phyloP scores from a whole-genome alignment of 208 protist genomes.

The Lotmaria passim region DNA sequence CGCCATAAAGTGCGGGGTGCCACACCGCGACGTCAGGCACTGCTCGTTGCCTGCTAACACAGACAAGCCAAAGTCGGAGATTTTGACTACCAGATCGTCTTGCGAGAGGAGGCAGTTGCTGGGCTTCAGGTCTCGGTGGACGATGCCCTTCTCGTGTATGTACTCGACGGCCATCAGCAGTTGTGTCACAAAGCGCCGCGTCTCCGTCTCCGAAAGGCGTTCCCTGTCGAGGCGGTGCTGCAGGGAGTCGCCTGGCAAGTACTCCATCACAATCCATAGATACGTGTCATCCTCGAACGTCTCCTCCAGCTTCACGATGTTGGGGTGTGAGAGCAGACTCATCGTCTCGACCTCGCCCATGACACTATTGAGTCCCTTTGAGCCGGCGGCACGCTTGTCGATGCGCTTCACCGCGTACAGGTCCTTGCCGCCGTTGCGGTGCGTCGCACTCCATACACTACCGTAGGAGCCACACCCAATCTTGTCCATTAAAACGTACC shows the following conservation, averaged over 20 bases:
- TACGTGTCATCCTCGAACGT: conserved; percentile 76
- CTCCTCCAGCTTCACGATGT: conserved; percentile 91
- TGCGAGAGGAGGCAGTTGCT: conserved; percentile 87
- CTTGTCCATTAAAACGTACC: conserved; percentile 67
- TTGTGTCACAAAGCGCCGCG: conserved; percentile 74
- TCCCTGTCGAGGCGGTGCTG: conserved; percentile 44
- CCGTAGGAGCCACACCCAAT: conserved; percentile 88
- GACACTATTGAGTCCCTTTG: conserved; percentile 69
- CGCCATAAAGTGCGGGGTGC: conserved; percentile 90
- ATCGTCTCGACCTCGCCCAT: conserved; percentile 93
- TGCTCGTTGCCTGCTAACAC: conserved; percentile 82
- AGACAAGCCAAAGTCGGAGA: conserved; percentile 93
- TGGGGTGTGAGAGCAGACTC: conserved; percentile 88
- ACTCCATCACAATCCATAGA: conserved; percentile 94
- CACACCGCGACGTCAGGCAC: conserved; percentile 84
- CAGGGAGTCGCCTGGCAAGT: conserved; percentile 79
- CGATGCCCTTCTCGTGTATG: conserved; percentile 90
- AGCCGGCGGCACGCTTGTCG: conserved; percentile 69
- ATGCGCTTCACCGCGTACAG: conserved; percentile 86
- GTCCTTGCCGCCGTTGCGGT: conserved; percentile 40
- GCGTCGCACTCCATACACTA: conserved; percentile 74
- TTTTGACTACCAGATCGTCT: conserved; percentile 76
- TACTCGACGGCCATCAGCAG: conserved; percentile 89
- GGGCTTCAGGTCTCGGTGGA: conserved; percentile 93
- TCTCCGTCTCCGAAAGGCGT: conserved; percentile 49